Conservation (phyloP, 306 rosid genomes). For the Cucurbita argyrosperma region DNA sequence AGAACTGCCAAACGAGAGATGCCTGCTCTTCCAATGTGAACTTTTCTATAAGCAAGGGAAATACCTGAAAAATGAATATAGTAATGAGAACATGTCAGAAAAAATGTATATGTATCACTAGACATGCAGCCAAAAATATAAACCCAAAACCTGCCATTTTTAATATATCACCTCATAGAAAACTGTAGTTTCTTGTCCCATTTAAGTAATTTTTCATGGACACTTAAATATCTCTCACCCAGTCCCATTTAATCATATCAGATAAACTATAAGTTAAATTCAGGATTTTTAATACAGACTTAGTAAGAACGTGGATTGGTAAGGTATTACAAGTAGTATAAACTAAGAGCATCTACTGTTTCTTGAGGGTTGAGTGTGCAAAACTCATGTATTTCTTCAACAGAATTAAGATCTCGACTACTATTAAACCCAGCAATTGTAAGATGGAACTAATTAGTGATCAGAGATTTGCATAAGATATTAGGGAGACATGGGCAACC, state of each 20-base stretch:
- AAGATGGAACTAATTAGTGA: neutral
- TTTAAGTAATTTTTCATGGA: neutral
- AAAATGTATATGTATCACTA: neutral
- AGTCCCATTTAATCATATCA: neutral
- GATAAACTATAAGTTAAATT: neutral
- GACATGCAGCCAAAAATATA: neutral
- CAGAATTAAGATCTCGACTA: neutral
- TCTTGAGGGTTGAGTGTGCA: neutral
- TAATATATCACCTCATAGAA: neutral
- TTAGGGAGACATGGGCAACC: neutral
- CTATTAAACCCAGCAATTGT: neutral
- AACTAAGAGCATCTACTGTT: neutral
- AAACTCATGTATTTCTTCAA: neutral
- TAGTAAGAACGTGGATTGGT: neutral
- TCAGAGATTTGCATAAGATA: neutral
- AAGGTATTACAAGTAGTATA: neutral
- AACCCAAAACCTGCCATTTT: no score
- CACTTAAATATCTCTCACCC: neutral
- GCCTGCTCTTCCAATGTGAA: slow-evolving; percentile 86
- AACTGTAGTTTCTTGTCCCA: neutral
- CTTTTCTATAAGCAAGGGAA: slow-evolving; percentile 84
- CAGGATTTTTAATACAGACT: neutral
- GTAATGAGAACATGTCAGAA: neutral
- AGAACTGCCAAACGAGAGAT: slow-evolving; percentile 90
- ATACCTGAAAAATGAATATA: slow-evolving; percentile 47